Conservation (phyloP, 139 green algal genomes). For the Asterochloris erici region DNA sequence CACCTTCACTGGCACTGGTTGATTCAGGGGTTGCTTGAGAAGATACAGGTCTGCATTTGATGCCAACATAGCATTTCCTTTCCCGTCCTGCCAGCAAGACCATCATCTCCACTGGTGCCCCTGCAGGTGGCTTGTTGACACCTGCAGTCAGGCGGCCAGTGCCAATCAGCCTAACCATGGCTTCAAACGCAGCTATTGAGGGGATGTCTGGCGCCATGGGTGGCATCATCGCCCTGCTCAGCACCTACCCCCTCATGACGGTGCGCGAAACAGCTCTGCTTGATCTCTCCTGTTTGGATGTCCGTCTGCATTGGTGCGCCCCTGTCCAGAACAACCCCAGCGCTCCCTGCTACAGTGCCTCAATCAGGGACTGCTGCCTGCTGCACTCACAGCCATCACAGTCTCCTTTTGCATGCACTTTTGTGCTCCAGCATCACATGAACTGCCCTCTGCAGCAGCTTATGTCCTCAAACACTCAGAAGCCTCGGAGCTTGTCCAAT, state of each 20-base stretch:
- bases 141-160: no score
- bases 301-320: neutral
- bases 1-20: no score
- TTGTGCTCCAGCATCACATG: neutral
- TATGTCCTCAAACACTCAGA: no score
- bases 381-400: neutral
- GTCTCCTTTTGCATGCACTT: neutral
- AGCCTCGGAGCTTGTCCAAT: no score
- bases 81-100: no score
- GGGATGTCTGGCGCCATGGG: conserved; percentile 50
- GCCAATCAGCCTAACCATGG: conserved; percentile 4
- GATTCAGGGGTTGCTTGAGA: no score
- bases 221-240: conserved; percentile 49
- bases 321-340: no score
- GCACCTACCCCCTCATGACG: conserved; percentile 79
- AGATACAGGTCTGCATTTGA: no score
- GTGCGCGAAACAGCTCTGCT: conserved; percentile 23
- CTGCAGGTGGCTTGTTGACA: no score
- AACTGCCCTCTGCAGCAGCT: neutral
- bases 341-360: neutral
- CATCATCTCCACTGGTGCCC: no score
- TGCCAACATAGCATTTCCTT: no score
- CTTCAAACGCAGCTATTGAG: conserved; percentile 39
- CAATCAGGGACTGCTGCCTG: neutral
- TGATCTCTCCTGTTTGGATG: conserved; percentile 6